Conservation (phyloP, 495 filamentous ascomycete genomes). For the Trichoderma gamsii region DNA sequence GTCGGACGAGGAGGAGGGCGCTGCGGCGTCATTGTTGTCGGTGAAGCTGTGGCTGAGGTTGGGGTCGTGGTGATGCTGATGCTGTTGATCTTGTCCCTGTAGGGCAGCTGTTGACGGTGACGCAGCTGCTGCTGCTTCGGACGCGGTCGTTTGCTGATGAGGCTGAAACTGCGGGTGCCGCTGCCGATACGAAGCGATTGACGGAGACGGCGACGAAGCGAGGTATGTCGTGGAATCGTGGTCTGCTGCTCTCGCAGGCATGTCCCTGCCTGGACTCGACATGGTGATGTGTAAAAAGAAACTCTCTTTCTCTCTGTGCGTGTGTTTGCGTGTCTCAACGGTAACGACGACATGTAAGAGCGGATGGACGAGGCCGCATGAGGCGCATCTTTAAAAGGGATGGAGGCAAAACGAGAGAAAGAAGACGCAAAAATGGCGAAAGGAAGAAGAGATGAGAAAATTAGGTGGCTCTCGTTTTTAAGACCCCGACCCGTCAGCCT, state of each 20-base stretch:
- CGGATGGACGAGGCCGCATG: neutral
- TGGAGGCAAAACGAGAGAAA: neutral
- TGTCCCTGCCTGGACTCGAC: neutral
- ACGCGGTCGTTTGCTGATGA: neutral
- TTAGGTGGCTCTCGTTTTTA: neutral
- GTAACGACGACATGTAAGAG: neutral
- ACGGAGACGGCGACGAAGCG: neutral
- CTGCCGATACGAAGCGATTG: neutral
- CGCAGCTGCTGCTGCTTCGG: neutral
- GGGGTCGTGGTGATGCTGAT: neutral
- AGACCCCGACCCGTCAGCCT: neutral
- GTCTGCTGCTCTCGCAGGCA: neutral
- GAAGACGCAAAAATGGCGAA: too few species aligned
- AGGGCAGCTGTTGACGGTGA: neutral
- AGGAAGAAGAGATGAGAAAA: too few species aligned
- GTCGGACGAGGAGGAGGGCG: conserved; percentile 12
- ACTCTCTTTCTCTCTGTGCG: neutral
- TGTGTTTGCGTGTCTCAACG: neutral
- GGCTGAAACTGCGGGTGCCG: neutral
- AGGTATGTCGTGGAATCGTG: neutral
- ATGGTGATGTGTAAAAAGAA: neutral
- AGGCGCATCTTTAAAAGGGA: neutral
- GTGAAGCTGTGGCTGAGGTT: neutral
- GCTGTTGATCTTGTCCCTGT: neutral
- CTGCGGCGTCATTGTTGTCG: neutral